Base-by-base conservation (phyloP, 306 rosid species). In the Cucumis melo region DNA sequence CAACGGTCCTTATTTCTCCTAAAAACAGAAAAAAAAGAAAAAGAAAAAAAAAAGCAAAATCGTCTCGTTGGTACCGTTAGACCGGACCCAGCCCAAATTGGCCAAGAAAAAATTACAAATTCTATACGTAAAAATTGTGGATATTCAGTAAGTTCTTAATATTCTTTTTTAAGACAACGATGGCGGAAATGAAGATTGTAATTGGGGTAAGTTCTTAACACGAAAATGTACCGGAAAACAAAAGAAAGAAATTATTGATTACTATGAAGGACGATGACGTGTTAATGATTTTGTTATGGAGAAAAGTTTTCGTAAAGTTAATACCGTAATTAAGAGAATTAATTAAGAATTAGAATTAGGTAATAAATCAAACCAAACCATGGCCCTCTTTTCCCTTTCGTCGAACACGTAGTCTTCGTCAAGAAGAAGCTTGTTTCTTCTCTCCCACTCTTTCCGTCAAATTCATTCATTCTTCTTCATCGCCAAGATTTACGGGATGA, bases 391-490 rank as follows among this genome's bases (percentile, higher is more conserved):
- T 32, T 53, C 15, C 42, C 42, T 19, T 73, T 73, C 23, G 46
- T 53, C 77, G 62, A 73, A 73, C 77, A 51, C 77, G 46, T 51
- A 54, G 46, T 44, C 74, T 21, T 27, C 73, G 32, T 66, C 57
- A 16, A 48, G 76, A 48, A 71, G 76, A 72, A 50, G 41, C 76
- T 50, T 23, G 42, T 48, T 46, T 72, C 15, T 72, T 42, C 6
- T 32, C 36, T 2, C 76, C 55, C 13, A 68, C 19, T 66, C 8
- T 66, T 41, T 66, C 73, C 34, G 3, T 66, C 4, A 20, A 66
- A 66, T 10, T 66, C 32, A 20, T 20, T 38, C 29, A 27, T 17
- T 19, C 58, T 14, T 70, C 58, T 23, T 70, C 58, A 23, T 70
- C 41, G 10, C 57, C 75, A 14, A 16, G 39, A 70, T 70, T 42